Conservation (phyloP, 768 basidiomycete genomes). For the Lentinula guzmanii region DNA sequence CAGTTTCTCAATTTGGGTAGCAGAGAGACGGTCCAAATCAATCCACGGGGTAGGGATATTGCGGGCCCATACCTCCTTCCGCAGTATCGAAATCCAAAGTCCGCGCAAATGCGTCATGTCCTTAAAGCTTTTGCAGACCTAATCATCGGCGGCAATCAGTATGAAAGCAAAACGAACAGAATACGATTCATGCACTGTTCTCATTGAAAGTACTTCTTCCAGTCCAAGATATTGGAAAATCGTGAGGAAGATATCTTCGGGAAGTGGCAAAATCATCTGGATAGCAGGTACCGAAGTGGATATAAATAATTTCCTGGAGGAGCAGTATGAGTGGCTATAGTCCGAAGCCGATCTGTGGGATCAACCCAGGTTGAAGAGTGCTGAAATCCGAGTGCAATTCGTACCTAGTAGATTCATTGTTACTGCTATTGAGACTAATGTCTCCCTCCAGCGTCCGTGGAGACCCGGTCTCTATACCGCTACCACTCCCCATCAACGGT, state of each 20-base stretch:
- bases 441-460: neutral
- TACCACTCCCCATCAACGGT: neutral
- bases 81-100: neutral
- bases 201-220: neutral
- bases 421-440: neutral
- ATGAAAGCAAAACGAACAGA: neutral
- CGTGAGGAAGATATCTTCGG: neutral
- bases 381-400: neutral
- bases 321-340: neutral
- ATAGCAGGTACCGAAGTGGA: neutral
- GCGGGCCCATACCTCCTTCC: neutral
- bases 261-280: neutral
- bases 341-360: neutral
- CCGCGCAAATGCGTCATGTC: neutral
- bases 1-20: slow-evolving; percentile 38
- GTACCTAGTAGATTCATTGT: neutral
- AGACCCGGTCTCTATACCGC: neutral
- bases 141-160: neutral
- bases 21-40: slow-evolving; percentile 26
- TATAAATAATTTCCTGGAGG: neutral
- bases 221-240: neutral
- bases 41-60: neutral
- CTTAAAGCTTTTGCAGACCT: neutral
- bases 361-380: neutral
- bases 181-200: neutral